These are phyloP conservation scores for Tieghemiomyces parasiticus DNA, from an alignment of 192 early-diverging fungal genomes.

Conservation along the genomic window DNA sequence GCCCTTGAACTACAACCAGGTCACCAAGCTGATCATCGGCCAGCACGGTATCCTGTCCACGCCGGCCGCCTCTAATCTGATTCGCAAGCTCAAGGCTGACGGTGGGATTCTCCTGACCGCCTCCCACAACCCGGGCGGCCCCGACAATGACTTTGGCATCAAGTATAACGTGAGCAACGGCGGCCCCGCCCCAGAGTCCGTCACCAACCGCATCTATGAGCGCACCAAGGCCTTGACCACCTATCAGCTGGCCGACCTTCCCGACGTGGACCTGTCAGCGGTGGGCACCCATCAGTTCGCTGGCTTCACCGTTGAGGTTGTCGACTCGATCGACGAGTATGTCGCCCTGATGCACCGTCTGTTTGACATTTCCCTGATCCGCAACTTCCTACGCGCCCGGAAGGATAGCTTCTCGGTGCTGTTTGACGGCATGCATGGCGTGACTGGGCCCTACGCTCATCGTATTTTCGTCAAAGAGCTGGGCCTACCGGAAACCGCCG, in stretches of 20 bases:
- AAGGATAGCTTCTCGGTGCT: slow-evolving; percentile 62
- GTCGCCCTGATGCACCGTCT: slow-evolving; percentile 70
- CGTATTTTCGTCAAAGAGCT: slow-evolving; percentile 82
- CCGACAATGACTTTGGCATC: slow-evolving; percentile 95
- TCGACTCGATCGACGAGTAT: slow-evolving; percentile 85
- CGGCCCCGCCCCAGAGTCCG: slow-evolving; percentile 88
- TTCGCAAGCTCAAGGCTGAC: slow-evolving; percentile 74
- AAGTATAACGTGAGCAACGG: slow-evolving; percentile 97
- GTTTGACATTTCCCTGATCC: slow-evolving; percentile 85
- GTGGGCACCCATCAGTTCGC: slow-evolving; percentile 45
- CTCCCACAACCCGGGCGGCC: slow-evolving; percentile 97
- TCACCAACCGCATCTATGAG: slow-evolving; percentile 86
- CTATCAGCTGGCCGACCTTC: slow-evolving; percentile 33
- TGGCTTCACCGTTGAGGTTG: slow-evolving; percentile 61
- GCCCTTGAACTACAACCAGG: too few relatives aligned
- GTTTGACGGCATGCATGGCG: slow-evolving; percentile 92
- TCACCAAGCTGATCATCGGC: slow-evolving; percentile 78
- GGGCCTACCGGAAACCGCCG: slow-evolving; percentile 55
- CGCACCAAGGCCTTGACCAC: slow-evolving; percentile 56
- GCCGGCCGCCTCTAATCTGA: slow-evolving; percentile 87
- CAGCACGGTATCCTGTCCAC: slow-evolving; percentile 88
- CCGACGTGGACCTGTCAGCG: slow-evolving; percentile 53
- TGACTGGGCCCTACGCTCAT: slow-evolving; percentile 88
- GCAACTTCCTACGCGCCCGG: slow-evolving; percentile 50
- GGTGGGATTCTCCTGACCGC: slow-evolving; percentile 96